Conservation (phyloP, 2,329 filamentous ascomycete species). For the Aspergillus oerlinghausenensis region DNA sequence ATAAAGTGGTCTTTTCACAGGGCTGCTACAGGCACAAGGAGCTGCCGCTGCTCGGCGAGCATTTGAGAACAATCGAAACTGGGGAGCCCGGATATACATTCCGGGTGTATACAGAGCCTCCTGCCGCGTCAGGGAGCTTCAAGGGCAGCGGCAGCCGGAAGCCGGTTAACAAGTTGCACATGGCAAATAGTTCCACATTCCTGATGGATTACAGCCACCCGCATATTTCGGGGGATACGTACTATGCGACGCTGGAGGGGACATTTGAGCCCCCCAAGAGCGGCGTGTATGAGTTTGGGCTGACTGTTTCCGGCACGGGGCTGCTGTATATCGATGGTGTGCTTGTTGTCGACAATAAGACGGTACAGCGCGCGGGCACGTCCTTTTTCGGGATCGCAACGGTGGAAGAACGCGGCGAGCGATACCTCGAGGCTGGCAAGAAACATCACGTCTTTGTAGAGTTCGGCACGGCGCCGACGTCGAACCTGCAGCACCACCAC, state of each 20-base stretch:
- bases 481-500: slow-evolving; percentile 48
- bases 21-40: slow-evolving; percentile 63
- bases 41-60: slow-evolving; percentile 54
- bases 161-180: slow-evolving; percentile 48
- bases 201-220: slow-evolving; percentile 53
- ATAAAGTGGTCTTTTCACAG: slow-evolving; percentile 47
- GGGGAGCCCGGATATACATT: slow-evolving; percentile 58
- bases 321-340: slow-evolving; percentile 60
- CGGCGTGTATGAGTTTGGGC: slow-evolving; percentile 58
- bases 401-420: slow-evolving; percentile 57
- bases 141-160: slow-evolving; percentile 34
- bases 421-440: slow-evolving; percentile 55
- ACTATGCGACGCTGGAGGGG: slow-evolving; percentile 60
- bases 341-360: slow-evolving; percentile 62
- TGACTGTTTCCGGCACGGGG: slow-evolving; percentile 61
- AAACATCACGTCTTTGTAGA: slow-evolving; percentile 57
- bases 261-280: slow-evolving; percentile 57
- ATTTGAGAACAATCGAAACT: slow-evolving; percentile 45
- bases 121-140: slow-evolving; percentile 30
- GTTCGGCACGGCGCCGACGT: slow-evolving; percentile 57
- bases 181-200: slow-evolving; percentile 40
- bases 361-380: slow-evolving; percentile 58
- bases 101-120: slow-evolving; percentile 59
- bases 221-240: slow-evolving; percentile 49
- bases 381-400: slow-evolving; percentile 65